phyloP scores from a whole-genome alignment of 1,284 basidiomycete genomes.

The Nidula niveotomentosa region DNA sequence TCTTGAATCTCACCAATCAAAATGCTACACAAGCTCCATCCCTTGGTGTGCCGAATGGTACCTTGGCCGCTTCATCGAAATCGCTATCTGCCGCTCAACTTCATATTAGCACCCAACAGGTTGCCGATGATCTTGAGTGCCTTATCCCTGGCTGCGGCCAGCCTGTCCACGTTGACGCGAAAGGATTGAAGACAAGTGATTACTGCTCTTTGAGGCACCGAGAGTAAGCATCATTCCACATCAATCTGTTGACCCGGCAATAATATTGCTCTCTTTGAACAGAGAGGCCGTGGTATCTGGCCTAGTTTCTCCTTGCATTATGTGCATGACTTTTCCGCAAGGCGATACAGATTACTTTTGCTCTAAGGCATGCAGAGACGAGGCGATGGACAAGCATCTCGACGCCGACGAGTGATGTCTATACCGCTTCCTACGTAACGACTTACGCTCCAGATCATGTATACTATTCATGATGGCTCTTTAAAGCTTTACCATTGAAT shows the following conservation, averaged over 20 bases:
- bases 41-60: conserved; percentile 14
- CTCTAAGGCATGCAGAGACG: conserved; percentile 44
- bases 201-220: conserved; percentile 52
- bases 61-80: conserved; percentile 16
- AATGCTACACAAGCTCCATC: conserved; percentile 4
- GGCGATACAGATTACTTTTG: conserved; percentile 53
- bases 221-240: conserved; percentile 35
- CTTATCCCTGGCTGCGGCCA: conserved; percentile 50
- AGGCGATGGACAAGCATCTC: conserved; percentile 41
- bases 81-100: conserved; percentile 20
- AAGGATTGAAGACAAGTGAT: conserved; percentile 40
- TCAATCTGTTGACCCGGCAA: not conserved
- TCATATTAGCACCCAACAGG: conserved; percentile 25
- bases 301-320: conserved; percentile 46
- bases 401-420: not conserved
- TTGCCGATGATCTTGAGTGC: conserved; percentile 36
- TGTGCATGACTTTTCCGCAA: conserved; percentile 52
- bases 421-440: too few species aligned
- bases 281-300: conserved; percentile 50
- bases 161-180: conserved; percentile 44
- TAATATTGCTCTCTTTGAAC: not conserved
- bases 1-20: conserved; percentile 18
- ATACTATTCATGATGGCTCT: too few species aligned
- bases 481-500: too few species aligned
- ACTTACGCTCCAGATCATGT: too few species aligned